These are phyloP conservation scores for Lactifluus subvellereus DNA, from an alignment of 768 basidiomycete species.

Conservation along the genomic window DNA sequence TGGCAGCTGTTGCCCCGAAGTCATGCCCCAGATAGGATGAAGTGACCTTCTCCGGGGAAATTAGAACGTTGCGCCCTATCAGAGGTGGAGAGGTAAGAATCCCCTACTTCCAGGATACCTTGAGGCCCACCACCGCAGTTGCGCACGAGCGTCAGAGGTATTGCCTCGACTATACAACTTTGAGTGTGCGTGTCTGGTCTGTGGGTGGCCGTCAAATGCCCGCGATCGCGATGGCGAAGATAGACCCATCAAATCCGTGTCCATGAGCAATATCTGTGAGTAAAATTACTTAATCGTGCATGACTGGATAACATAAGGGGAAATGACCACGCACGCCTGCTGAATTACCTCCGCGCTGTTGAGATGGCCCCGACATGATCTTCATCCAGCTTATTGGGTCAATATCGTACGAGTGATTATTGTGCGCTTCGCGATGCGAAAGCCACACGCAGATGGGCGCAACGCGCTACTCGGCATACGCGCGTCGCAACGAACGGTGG, in stretches of 20 bases:
- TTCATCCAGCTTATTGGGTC: background rate
- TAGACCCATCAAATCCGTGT: background rate
- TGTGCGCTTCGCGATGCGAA: conserved; percentile 1
- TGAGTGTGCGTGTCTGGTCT: conserved; percentile 32
- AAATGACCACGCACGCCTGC: background rate
- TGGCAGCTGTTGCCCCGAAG: no score
- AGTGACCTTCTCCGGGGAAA: conserved; percentile 29
- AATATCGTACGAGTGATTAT: conserved; percentile 1
- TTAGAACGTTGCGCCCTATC: conserved; percentile 30
- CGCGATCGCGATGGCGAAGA: no score
- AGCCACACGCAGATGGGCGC: conserved; percentile 7
- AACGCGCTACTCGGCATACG: conserved; percentile 9
- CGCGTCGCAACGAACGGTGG: conserved; percentile 10
- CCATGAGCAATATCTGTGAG: background rate
- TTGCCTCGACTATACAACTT: conserved; percentile 29
- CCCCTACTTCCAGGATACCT: conserved; percentile 31
- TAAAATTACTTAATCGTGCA: conserved; percentile 5
- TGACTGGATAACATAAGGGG: conserved; percentile 1
- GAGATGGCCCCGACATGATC: background rate
- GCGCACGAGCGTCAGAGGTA: no score
- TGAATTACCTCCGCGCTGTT: background rate
- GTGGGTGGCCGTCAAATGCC: conserved; percentile 21
- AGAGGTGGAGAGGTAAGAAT: conserved; percentile 33
- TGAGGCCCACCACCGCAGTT: no score
- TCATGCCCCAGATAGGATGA: no score